Conservation (phyloP, 768 basidiomycete species). For the Chalciporus pseudorubinellus region DNA sequence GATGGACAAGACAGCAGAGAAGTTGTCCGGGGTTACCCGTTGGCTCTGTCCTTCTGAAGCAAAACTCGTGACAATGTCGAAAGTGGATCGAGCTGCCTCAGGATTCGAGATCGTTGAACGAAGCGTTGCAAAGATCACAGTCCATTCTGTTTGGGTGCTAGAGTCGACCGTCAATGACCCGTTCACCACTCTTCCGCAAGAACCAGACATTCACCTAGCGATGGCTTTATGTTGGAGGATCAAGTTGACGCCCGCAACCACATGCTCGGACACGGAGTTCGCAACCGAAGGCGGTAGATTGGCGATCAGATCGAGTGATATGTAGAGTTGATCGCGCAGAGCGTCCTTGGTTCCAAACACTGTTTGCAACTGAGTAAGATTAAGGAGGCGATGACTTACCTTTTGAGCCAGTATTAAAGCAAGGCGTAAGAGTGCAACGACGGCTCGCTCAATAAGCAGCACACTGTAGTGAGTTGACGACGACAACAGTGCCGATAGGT, state of each 20-base stretch:
- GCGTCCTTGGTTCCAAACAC: conserved; percentile 48
- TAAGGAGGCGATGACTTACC: conserved; percentile 40
- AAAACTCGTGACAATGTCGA: conserved; percentile 73
- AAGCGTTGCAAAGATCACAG: conserved; percentile 83
- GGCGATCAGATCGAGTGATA: conserved; percentile 88
- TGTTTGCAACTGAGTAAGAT: neutral
- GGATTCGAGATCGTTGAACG: conserved; percentile 82
- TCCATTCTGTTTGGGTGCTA: conserved; percentile 95
- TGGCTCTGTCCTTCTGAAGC: conserved; percentile 58
- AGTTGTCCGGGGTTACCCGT: conserved; percentile 73
- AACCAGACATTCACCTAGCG: conserved; percentile 44
- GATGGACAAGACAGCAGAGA: conserved; percentile 71
- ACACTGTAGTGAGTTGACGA: conserved; percentile 81
- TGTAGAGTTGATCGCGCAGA: conserved; percentile 90
- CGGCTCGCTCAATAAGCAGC: conserved; percentile 89
- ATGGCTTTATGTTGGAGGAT: conserved; percentile 77
- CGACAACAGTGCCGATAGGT: conserved; percentile 77
- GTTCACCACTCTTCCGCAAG: neutral
- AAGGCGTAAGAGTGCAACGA: conserved; percentile 84
- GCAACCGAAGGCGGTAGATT: conserved; percentile 75
- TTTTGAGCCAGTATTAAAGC: conserved; percentile 78
- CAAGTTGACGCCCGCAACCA: conserved; percentile 76
- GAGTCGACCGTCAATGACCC: conserved; percentile 8
- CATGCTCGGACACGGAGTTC: conserved; percentile 85
- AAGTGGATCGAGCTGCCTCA: conserved; percentile 82